phyloP scores from a whole-genome alignment of 1,139 yeast species.

The Debaryomyces sp. region DNA sequence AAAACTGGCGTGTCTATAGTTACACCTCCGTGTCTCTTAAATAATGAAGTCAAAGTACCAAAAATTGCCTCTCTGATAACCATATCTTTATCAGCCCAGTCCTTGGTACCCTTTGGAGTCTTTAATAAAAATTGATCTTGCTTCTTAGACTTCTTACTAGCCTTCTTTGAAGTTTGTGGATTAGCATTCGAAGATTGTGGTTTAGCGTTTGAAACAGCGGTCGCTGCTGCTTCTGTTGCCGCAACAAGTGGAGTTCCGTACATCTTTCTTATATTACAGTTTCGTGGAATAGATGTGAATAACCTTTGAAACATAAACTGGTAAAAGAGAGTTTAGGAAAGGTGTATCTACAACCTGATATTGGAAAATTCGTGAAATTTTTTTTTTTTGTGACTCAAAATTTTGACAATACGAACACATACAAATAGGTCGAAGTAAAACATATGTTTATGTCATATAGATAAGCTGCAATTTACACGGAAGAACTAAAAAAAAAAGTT shows the following conservation, averaged over 20 bases:
- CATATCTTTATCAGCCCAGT: constrained; percentile 99
- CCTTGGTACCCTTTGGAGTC: constrained; percentile 97
- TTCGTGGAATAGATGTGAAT: constrained; percentile 10
- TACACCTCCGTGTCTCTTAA: constrained; percentile 96
- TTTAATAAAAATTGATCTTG: constrained; percentile 66
- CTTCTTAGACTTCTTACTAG: constrained; percentile 34
- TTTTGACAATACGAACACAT: background rate
- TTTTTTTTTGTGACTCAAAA: constrained; percentile 7
- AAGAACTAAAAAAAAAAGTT: constrained; percentile 2
- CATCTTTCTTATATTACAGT: constrained; percentile 22
- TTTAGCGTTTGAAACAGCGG: constrained; percentile 13
- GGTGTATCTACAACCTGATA: background rate
- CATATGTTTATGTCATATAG: background rate
- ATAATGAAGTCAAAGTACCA: constrained; percentile 65
- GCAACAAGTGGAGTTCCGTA: constrained; percentile 23
- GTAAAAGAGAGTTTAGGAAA: constrained; percentile 2
- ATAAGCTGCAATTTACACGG: background rate
- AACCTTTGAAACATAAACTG: constrained; percentile 18
- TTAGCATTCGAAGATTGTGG: too few species aligned
- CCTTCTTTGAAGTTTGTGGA: constrained; percentile 15
- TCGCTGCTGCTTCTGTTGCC: constrained; percentile 14
- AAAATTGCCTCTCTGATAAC: constrained; percentile 88
- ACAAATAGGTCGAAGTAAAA: background rate
- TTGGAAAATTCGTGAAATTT: constrained; percentile 6
- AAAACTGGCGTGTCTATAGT: constrained; percentile 98